These are phyloP conservation scores for Kluyveromyces sp. DNA, from an alignment of 1,139 yeast species.

Conservation along the genomic window DNA sequence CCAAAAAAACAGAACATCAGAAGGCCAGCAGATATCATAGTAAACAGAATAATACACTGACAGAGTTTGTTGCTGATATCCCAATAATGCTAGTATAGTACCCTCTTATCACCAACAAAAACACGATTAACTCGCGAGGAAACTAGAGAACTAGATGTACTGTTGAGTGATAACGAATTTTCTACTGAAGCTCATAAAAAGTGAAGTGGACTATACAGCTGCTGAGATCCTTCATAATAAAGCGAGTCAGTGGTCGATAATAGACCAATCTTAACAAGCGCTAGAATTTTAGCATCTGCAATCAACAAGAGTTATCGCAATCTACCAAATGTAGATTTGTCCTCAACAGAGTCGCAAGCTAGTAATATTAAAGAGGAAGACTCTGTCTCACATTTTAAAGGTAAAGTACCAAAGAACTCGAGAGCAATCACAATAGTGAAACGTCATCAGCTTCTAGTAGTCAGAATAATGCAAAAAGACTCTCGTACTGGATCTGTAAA, in stretches of 20 bases:
- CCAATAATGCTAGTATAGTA: not conserved
- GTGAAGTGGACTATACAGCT: conserved; percentile 20
- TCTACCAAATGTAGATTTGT: not conserved
- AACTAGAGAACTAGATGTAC: conserved; percentile 6
- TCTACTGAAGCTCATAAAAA: conserved; percentile 2
- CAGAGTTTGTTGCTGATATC: not conserved
- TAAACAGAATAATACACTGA: not conserved
- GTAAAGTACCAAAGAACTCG: not conserved
- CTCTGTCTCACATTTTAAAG: not conserved
- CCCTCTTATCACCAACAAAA: not conserved
- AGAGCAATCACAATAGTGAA: not conserved
- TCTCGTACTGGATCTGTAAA: not conserved
- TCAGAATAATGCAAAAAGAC: no score
- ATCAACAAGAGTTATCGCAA: conserved; percentile 8
- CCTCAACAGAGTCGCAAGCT: not conserved
- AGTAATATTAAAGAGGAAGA: not conserved
- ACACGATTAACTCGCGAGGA: conserved; percentile 1
- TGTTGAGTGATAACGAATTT: conserved; percentile 5
- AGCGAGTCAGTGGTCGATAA: conserved; percentile 21
- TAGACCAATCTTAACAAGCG: conserved; percentile 27
- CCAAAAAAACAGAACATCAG: not conserved
- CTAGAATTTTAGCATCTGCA: conserved; percentile 26
- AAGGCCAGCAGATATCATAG: conserved; percentile 1
- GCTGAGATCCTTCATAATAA: conserved; percentile 29
- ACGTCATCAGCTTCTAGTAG: no score